Evolutionary conservation across 805 yeast species (phyloP), one percentile per base, ranked within the genome.

Genomic region (Teunomyces gatunensis): DNA sequence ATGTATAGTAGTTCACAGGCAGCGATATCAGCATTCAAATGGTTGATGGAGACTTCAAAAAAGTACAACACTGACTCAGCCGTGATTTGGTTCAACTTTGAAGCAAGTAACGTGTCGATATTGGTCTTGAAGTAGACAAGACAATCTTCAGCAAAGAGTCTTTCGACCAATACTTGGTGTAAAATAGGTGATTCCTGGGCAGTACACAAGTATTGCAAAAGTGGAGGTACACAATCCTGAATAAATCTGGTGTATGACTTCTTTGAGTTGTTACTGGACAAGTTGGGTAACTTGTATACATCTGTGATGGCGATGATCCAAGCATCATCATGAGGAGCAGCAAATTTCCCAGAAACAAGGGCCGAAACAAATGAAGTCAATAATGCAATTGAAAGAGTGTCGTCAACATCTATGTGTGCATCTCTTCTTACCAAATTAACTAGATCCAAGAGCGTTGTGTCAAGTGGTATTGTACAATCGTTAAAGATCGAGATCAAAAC

Each of bases 1-100:
- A 67, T 60, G 57, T 75, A 83, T 1, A 80, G 55, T 2, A 67
- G 61, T 59, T 85, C 89, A 39, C 84, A 65, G 2, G 68, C 58
- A 0, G 55, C 42, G 27, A 74, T 62, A 40, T 50, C 68, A 45
- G 47, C 61, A 42, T 59, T 72, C 52, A 50, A 64, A 41, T 44
- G 64, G 36, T 56, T 58, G 44, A 65, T 71, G 56, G 54, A 64
- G 46, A 56, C 50, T 51, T 25, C 53, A 55, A 47, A 77, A 36
- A 56, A 63, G 44, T 13, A 48, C 25, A 23, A 48, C 5, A 54
- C 49, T 17, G 54, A 59, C 17, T n/a, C 45, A 21, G 36, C 10
- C 45, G 47, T 39, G 45, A 50, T 17, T 29, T 47, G 39, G 52
- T 36, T 47, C 59, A 39, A 45, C 42, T 64, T 63, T 11, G 34